Evolutionary conservation across 169 alveolate genomes (phyloP).

Genomic region (Cryptosporidium viatorum): DNA sequence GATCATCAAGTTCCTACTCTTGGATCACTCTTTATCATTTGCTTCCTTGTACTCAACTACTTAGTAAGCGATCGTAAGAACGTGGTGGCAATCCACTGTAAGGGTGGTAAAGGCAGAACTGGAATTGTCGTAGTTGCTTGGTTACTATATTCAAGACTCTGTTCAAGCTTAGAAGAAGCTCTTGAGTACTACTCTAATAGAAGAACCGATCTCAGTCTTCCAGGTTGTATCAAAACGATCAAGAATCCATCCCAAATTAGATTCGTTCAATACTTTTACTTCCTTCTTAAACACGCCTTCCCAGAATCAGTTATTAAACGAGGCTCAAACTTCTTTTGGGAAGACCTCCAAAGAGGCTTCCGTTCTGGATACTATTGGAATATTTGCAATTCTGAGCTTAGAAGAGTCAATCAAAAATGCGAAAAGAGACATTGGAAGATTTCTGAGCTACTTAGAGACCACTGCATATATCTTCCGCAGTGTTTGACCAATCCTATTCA

Average conservation of each 20-base stretch:
- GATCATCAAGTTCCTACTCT: constrained; percentile 87
- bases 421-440: constrained; percentile 58
- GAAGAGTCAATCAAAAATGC: constrained; percentile 39
- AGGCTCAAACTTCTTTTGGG: constrained; percentile 58
- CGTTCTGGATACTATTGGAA: constrained; percentile 63
- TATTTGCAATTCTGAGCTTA: constrained; percentile 12
- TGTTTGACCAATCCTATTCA: constrained; percentile 7
- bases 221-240: constrained; percentile 68
- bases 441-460: constrained; percentile 31
- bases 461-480: constrained; percentile 24
- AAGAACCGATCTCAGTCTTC: constrained; percentile 72
- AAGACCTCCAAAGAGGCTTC: constrained; percentile 70
- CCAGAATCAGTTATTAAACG: constrained; percentile 4
- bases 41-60: constrained; percentile 82
- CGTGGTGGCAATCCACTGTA: constrained; percentile 90
- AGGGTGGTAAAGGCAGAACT: constrained; percentile 94
- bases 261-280: constrained; percentile 51
- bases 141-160: constrained; percentile 79
- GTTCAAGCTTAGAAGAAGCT: constrained; percentile 79
- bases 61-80: constrained; percentile 78
- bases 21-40: constrained; percentile 82
- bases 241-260: constrained; percentile 72
- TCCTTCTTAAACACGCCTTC: constrained; percentile 42
- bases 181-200: constrained; percentile 79
- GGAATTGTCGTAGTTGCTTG: constrained; percentile 90